Evolutionary conservation across 2,329 filamentous ascomycete genomes (phyloP).

Genomic region (Lachnellula occidentalis): DNA sequence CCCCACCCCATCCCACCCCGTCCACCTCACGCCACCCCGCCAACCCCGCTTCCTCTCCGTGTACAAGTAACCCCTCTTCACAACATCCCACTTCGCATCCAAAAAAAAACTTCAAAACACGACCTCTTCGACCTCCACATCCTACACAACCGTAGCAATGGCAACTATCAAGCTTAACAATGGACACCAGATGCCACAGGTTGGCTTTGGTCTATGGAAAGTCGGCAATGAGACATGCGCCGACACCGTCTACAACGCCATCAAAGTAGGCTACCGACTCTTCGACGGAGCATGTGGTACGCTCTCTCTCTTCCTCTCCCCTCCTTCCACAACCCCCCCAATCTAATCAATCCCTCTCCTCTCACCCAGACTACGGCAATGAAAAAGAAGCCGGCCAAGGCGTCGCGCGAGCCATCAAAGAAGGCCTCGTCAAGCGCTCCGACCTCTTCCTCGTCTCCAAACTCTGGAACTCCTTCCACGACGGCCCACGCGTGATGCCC

Average conservation of each 20-base stretch:
- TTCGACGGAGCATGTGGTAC: slow-evolving; percentile 56
- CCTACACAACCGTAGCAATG: slow-evolving; percentile 23
- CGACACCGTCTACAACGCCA: slow-evolving; percentile 61
- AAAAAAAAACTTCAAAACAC: background rate
- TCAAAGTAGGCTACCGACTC: slow-evolving; percentile 54
- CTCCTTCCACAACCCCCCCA: background rate
- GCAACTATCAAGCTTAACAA: slow-evolving; percentile 40
- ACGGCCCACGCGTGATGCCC: slow-evolving; percentile 68
- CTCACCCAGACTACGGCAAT: slow-evolving; percentile 67
- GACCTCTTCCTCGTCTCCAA: slow-evolving; percentile 92
- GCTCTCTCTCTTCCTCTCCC: slow-evolving; percentile 5
- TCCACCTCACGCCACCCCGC: too few relatives aligned
- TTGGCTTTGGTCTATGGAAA: slow-evolving; percentile 66
- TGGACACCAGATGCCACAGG: slow-evolving; percentile 51
- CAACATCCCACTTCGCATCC: background rate
- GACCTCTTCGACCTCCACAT: slow-evolving; percentile 6
- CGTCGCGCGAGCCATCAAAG: slow-evolving; percentile 71
- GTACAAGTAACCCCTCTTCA: slow-evolving; percentile 3
- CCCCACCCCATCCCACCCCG: too few relatives aligned
- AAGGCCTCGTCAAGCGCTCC: slow-evolving; percentile 74
- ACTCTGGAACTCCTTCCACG: slow-evolving; percentile 91
- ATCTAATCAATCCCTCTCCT: background rate
- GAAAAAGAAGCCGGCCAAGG: slow-evolving; percentile 74
- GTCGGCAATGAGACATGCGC: slow-evolving; percentile 58
- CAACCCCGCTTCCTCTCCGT: slow-evolving; percentile 6